These are phyloP conservation scores for Linum trigynum DNA, from an alignment of 345 rosid genomes.

Conservation along the genomic window DNA sequence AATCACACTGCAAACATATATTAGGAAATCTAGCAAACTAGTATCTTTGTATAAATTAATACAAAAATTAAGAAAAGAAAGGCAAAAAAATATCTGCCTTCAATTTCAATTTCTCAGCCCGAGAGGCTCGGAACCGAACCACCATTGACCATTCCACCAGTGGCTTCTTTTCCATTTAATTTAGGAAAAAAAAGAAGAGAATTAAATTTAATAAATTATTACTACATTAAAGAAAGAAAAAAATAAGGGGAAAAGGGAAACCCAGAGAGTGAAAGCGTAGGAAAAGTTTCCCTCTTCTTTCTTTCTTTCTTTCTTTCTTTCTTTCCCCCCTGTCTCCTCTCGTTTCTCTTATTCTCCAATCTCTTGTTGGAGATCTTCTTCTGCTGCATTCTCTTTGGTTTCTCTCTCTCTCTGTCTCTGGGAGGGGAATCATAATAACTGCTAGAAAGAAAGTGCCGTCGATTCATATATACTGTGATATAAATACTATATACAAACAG, in stretches of 20 bases:
- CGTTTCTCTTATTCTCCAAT: slow-evolving; percentile 1
- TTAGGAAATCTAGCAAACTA: too few relatives aligned
- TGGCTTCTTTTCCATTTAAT: slow-evolving; percentile 25
- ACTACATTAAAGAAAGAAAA: too few relatives aligned
- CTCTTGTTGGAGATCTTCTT: not conserved
- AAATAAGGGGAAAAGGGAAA: not conserved
- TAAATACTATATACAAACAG: too few relatives aligned
- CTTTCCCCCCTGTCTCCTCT: slow-evolving; percentile 10
- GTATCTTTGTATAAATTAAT: too few relatives aligned
- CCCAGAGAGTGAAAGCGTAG: slow-evolving; percentile 31
- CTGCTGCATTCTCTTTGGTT: slow-evolving; percentile 1
- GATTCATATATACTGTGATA: too few relatives aligned
- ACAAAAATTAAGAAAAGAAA: not conserved
- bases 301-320: slow-evolving; percentile 6
- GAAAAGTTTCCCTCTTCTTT: slow-evolving; percentile 11
- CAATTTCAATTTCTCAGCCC: slow-evolving; percentile 17
- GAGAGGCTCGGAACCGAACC: slow-evolving; percentile 52
- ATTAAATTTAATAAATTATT: too few relatives aligned
- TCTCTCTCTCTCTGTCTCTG: not conserved
- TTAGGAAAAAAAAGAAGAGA: not conserved
- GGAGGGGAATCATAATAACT: not conserved
- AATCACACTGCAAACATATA: too few relatives aligned
- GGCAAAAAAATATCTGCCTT: slow-evolving; percentile 26
- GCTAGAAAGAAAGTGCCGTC: not conserved
- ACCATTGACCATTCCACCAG: slow-evolving; percentile 24